Evolutionary conservation across 768 basidiomycete genomes (phyloP).

Genomic region (Tulasnella sp.): DNA sequence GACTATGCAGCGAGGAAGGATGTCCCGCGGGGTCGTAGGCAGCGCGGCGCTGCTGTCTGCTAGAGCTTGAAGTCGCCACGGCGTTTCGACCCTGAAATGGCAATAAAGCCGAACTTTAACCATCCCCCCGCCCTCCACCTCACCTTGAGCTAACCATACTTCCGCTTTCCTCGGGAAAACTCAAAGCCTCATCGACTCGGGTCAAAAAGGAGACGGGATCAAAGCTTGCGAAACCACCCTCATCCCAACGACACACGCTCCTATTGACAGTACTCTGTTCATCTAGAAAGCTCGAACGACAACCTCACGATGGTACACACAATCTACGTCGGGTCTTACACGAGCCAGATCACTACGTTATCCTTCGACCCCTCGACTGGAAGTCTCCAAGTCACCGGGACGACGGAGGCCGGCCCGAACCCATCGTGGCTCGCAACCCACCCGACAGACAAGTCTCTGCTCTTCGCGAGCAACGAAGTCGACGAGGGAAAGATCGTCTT

Average conservation of each 20-base stretch:
- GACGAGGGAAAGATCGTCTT: slow-evolving; percentile 60
- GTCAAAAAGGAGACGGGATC: background rate
- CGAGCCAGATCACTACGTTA: slow-evolving; percentile 58
- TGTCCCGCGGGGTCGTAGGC: background rate
- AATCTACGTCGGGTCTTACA: slow-evolving; percentile 38
- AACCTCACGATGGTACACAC: slow-evolving; percentile 26
- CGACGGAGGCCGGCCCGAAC: slow-evolving; percentile 31
- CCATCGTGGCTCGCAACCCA: slow-evolving; percentile 75
- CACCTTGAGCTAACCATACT: background rate
- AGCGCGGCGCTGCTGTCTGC: background rate
- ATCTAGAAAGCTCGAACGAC: background rate
- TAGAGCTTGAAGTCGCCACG: background rate
- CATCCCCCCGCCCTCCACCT: background rate
- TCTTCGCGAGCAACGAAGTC: slow-evolving; percentile 66
- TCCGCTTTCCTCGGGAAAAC: background rate
- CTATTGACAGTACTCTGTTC: background rate
- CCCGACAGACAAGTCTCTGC: slow-evolving; percentile 51
- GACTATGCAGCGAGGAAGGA: background rate
- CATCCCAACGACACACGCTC: background rate
- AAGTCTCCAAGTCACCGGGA: slow-evolving; percentile 35
- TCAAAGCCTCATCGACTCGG: background rate
- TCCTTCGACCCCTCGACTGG: slow-evolving; percentile 57
- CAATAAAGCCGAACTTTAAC: slow-evolving; percentile 3
- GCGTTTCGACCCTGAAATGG: background rate
- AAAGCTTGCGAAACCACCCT: background rate